These are phyloP conservation scores for Ophiobolus disseminans DNA, from an alignment of 2,329 filamentous ascomycete genomes.

Conservation along the genomic window DNA sequence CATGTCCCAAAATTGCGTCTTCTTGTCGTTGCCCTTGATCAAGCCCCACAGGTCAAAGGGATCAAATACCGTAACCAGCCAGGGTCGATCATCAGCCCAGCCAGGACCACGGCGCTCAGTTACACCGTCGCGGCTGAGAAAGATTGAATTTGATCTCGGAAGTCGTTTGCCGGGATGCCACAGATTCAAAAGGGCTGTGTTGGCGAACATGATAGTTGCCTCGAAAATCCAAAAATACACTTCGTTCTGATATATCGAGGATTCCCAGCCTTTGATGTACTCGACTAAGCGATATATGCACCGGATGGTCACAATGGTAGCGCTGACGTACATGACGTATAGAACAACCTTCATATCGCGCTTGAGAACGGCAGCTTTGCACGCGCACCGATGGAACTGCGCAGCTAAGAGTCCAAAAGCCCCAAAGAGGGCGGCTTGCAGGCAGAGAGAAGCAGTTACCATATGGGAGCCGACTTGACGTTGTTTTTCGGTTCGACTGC, in stretches of 20 bases:
- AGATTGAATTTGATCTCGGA: conserved; percentile 59
- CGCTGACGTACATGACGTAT: conserved; percentile 58
- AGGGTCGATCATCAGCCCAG: conserved; percentile 56
- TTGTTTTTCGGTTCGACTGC: conserved; percentile 41
- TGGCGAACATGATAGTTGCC: conserved; percentile 59
- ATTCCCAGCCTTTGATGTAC: conserved; percentile 52
- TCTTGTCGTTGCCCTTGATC: conserved; percentile 39
- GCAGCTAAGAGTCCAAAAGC: conserved; percentile 58
- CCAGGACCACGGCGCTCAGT: conserved; percentile 61
- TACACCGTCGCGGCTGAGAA: conserved; percentile 59
- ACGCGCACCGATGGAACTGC: conserved; percentile 56
- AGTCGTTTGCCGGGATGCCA: conserved; percentile 60
- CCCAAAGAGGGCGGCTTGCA: conserved; percentile 59
- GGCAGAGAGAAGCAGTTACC: conserved; percentile 58
- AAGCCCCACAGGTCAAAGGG: conserved; percentile 47
- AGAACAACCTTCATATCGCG: conserved; percentile 54
- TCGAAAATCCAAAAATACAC: conserved; percentile 65
- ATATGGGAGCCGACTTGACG: conserved; percentile 54
- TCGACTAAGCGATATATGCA: conserved; percentile 63
- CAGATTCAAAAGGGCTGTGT: conserved; percentile 59
- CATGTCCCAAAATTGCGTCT: conserved; percentile 49
- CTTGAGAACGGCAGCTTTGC: conserved; percentile 50
- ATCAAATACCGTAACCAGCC: conserved; percentile 50
- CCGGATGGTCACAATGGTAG: conserved; percentile 55
- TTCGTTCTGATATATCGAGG: conserved; percentile 53